phyloP scores from a whole-genome alignment of 306 rosid species.

The Cicer judaicum region DNA sequence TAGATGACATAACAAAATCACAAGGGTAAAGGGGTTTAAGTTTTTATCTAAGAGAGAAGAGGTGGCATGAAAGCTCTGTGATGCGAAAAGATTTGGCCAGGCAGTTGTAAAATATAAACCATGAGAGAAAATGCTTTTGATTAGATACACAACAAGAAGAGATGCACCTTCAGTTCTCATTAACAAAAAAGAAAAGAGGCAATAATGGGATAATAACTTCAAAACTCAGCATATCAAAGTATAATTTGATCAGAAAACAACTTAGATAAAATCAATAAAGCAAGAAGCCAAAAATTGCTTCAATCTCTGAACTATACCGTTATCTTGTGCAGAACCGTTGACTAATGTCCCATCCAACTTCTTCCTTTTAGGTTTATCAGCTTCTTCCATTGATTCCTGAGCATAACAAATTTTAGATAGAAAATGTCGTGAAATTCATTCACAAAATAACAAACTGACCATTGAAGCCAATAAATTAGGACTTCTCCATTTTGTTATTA shows the following conservation, averaged over 20 bases:
- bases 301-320: slow-evolving; percentile 52
- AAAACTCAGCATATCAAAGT: slow-evolving; percentile 20
- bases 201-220: background rate
- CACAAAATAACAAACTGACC: slow-evolving; percentile 27
- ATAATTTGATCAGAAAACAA: slow-evolving; percentile 22
- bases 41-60: slow-evolving; percentile 18
- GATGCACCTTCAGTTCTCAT: slow-evolving; percentile 1
- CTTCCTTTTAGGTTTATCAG: slow-evolving; percentile 57
- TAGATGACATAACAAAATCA: slow-evolving; percentile 36
- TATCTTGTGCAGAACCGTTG: slow-evolving; percentile 48
- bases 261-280: slow-evolving; percentile 24
- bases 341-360: slow-evolving; percentile 47
- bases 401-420: slow-evolving; percentile 48
- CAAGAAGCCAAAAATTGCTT: slow-evolving; percentile 36
- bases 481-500: slow-evolving; percentile 9
- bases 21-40: background rate
- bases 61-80: background rate
- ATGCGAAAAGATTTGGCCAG: background rate
- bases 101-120: slow-evolving; percentile 17
- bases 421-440: slow-evolving; percentile 17
- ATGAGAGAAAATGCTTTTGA: slow-evolving; percentile 16
- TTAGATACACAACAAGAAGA: slow-evolving; percentile 21
- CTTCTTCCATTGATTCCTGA: slow-evolving; percentile 57
- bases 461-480: slow-evolving; percentile 27
- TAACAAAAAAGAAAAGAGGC: background rate